phyloP scores from a whole-genome alignment of 352 stramenopile genomes.

The Pythium diclinum region DNA sequence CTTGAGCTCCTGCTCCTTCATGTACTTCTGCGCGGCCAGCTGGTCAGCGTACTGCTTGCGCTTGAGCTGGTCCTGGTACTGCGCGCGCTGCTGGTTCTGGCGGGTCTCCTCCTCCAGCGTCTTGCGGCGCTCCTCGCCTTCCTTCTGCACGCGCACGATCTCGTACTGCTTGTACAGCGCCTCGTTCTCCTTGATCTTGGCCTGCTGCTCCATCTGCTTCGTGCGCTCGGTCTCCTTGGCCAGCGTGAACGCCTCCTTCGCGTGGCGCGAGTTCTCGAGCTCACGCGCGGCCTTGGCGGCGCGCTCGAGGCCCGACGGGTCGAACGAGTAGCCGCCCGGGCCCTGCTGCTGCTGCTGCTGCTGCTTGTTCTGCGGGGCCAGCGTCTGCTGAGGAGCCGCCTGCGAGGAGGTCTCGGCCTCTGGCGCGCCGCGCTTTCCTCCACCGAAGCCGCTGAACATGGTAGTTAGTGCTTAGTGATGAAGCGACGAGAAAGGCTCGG shows the following conservation, averaged over 20 bases:
- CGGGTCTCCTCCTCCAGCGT: constrained; percentile 97
- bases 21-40: constrained; percentile 94
- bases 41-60: constrained; percentile 98
- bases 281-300: constrained; percentile 97
- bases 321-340: constrained; percentile 87
- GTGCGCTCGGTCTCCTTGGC: constrained; percentile 95
- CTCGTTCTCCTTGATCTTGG: constrained; percentile 91
- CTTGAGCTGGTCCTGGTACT: constrained; percentile 99
- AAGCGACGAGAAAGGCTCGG: no score
- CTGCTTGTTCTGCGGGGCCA: constrained; percentile 29
- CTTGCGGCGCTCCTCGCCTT: constrained; percentile 96
- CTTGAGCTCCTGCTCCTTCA: constrained; percentile 96
- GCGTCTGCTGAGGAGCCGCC: constrained; percentile 34
- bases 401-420: constrained; percentile 9
- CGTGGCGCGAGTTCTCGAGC: constrained; percentile 93
- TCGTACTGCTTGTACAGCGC: constrained; percentile 92
- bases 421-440: constrained; percentile 32
- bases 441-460: constrained; percentile 73
- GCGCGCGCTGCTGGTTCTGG: constrained; percentile 94
- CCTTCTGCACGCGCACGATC: constrained; percentile 94
- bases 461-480: constrained; percentile 15
- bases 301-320: constrained; percentile 95
- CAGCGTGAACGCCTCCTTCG: constrained; percentile 93
- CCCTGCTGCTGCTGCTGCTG: constrained; percentile 31
- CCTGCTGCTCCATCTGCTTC: constrained; percentile 92